Evolutionary conservation across 2,329 filamentous ascomycete genomes (phyloP).

Genomic region (Cladosporium sp.): DNA sequence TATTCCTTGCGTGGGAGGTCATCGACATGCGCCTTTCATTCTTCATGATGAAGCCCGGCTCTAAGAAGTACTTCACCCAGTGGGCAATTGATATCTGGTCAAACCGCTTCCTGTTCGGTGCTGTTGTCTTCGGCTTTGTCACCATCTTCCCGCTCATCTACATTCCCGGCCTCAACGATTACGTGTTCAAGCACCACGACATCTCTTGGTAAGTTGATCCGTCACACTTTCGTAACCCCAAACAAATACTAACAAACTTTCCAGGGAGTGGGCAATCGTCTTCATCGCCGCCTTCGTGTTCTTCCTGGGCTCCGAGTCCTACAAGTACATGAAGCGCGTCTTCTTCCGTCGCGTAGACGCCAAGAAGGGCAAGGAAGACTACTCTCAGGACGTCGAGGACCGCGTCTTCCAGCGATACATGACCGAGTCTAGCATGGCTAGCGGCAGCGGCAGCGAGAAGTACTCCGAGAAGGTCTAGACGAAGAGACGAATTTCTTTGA

Average conservation of each 20-base stretch:
- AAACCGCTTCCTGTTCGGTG: conserved; percentile 63
- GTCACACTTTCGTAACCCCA: not conserved
- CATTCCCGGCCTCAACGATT: conserved; percentile 66
- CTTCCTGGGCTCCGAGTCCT: conserved; percentile 63
- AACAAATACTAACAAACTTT: not conserved
- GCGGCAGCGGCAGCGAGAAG: conserved; percentile 10
- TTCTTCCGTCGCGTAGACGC: conserved; percentile 20
- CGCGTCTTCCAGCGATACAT: conserved; percentile 19
- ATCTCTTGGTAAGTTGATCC: conserved; percentile 54
- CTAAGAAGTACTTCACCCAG: conserved; percentile 62
- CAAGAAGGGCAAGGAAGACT: conserved; percentile 19
- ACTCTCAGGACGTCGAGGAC: conserved; percentile 10
- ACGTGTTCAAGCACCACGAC: conserved; percentile 65
- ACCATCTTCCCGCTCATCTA: conserved; percentile 56
- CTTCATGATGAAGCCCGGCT: conserved; percentile 70
- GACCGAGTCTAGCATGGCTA: conserved; percentile 18
- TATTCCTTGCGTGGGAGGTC: conserved; percentile 80
- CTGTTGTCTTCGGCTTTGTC: conserved; percentile 46
- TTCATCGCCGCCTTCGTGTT: conserved; percentile 63
- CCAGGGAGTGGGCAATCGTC: conserved; percentile 64
- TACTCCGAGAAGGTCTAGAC: conserved; percentile 15
- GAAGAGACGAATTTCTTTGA: not conserved
- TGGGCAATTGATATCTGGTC: conserved; percentile 69
- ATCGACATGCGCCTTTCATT: conserved; percentile 70
- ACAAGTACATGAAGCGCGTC: conserved; percentile 66